Evolutionary conservation across 163 green algal genomes (phyloP).

Genomic region (Scenedesmus sp.): DNA sequence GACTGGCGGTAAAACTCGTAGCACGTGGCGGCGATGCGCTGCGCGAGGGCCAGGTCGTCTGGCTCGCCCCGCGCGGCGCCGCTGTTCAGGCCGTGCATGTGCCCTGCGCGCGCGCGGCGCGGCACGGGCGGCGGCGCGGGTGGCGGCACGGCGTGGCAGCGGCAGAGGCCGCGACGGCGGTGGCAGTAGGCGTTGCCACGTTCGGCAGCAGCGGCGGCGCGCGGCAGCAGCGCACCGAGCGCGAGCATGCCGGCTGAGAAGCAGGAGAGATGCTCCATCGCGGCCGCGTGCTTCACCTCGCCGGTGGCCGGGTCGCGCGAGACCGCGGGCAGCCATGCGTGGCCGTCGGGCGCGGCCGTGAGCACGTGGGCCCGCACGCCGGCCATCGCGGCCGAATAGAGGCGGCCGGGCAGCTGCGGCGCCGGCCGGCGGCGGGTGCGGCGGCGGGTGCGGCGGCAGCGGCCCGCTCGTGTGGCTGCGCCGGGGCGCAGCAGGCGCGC

Average conservation of each 20-base stretch:
- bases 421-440: too few species aligned
- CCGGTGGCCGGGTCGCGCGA: not conserved
- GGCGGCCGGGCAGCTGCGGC: conserved; percentile 40
- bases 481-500: too few species aligned
- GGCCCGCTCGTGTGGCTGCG: too few species aligned
- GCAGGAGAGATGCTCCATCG: not conserved
- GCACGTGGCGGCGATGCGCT: conserved; percentile 69
- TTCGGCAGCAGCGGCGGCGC: not conserved
- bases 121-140: conserved; percentile 70
- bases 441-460: too few species aligned
- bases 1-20: conserved; percentile 67
- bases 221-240: not conserved
- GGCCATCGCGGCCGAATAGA: conserved; percentile 63
- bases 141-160: conserved; percentile 56
- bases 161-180: not conserved
- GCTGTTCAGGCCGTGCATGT: conserved; percentile 2
- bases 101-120: not conserved
- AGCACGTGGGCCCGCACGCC: conserved; percentile 55
- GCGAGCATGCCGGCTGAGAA: not conserved
- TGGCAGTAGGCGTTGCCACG: not conserved
- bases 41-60: conserved; percentile 58
- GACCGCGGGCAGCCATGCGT: not conserved
- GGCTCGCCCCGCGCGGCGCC: not conserved
- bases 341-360: not conserved
- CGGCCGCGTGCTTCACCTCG: not conserved